Evolutionary conservation across 345 rosid species (phyloP).

Genomic region (Citrus mangshanensis): DNA sequence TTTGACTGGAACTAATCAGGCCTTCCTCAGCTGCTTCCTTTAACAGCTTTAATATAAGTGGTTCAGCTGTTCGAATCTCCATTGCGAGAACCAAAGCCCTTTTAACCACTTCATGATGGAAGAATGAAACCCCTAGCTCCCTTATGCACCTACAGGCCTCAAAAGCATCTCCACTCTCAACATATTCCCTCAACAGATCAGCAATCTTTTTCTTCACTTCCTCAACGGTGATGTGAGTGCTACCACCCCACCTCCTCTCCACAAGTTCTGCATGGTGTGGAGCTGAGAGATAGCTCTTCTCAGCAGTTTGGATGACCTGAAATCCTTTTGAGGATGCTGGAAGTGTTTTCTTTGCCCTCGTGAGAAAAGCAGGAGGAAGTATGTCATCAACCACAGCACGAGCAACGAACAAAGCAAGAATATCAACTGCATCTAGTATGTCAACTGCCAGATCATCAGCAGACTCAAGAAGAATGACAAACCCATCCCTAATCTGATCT

Average conservation of each 20-base stretch:
- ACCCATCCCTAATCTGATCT: conserved; percentile 86
- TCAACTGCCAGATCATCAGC: conserved; percentile 96
- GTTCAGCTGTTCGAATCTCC: conserved; percentile 71
- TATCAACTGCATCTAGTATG: conserved; percentile 80
- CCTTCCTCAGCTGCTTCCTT: conserved; percentile 97
- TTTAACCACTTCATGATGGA: conserved; percentile 98
- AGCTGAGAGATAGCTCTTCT: conserved; percentile 95
- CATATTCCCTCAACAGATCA: conserved; percentile 80
- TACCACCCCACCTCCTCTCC: conserved; percentile 99
- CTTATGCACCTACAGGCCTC: conserved; percentile 98
- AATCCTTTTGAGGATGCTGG: conserved; percentile 78
- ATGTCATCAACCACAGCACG: conserved; percentile 98
- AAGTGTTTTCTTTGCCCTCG: conserved; percentile 74
- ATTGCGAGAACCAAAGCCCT: conserved; percentile 85
- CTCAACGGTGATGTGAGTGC: conserved; percentile 85
- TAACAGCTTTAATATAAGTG: conserved; percentile 63
- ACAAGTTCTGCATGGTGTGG: conserved; percentile 98
- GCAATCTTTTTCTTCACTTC: conserved; percentile 91
- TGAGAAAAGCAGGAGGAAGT: conserved; percentile 85
- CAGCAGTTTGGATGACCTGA: conserved; percentile 80
- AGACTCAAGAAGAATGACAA: conserved; percentile 92
- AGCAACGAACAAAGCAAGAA: conserved; percentile 89
- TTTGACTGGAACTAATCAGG: conserved; percentile 90
- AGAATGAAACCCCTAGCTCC: conserved; percentile 86
- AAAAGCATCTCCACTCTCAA: conserved; percentile 73